Evolutionary conservation across 768 basidiomycete species (phyloP), one percentile per base, ranked within the genome.

Genomic region (Lactifluus hygrophoroides): DNA sequence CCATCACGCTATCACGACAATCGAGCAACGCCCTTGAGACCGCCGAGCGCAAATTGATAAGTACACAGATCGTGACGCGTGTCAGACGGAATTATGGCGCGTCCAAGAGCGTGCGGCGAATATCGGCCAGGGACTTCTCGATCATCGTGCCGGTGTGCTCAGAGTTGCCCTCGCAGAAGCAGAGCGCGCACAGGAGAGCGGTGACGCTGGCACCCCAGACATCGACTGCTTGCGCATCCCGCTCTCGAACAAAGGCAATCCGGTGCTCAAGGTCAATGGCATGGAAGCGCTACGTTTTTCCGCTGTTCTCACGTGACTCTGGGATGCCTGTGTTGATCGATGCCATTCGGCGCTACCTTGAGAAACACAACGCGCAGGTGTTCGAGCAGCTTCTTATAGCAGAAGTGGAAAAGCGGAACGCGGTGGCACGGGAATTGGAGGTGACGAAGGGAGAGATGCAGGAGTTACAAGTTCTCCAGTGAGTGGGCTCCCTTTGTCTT

Each of bases 121-220:
- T 46, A 74, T 89, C 8, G 73, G 81, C 55, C 79, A 77, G 53
- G 78, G 75, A 54, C 72, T 94, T 9, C 78, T 92, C 56, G 87
- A 90, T 68, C 92, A 94, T 67, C 84, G 89, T 16, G 86, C 92
- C 0, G 88, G 82, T 1, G 89, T 94, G 1, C 81, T 94, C 14
- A 84, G 86, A 35, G 75, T 81, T 58, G 83, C 85, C 3, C 77
- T 92, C 19, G 51, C 46, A 3, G 61, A 55, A 21, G 43, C 57
- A 0, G 63, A 64, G 49, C 56, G 63, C 17, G 19, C 42, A 21
- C 48, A 58, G 25, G 45, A 83, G 44, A 79, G 71, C 62, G 77
- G 88, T 71, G 89, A 90, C 71, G 78, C 77, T 67, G 46, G 30
- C 8, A 21, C 19, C 1, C 28, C 8, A 28, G 63, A 82, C 76